phyloP scores from a whole-genome alignment of 1,284 basidiomycete species.

The Marasmius tenuissimus region DNA sequence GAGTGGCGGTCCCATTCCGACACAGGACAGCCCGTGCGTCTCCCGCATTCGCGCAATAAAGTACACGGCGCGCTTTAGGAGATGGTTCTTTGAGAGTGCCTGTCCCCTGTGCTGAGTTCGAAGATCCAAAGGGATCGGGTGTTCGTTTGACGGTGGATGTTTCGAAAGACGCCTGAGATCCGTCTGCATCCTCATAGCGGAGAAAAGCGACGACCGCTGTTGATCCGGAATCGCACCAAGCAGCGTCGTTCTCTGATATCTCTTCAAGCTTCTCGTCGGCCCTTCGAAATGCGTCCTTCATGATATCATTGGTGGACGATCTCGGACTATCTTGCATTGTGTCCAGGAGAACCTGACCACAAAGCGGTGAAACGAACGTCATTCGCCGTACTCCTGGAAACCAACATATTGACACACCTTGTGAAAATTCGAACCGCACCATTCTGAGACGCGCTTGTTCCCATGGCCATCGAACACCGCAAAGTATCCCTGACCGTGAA shows the following conservation, averaged over 20 bases:
- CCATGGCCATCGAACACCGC: slow-evolving; percentile 89
- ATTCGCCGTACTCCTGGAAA: background rate
- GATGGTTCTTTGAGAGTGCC: slow-evolving; percentile 31
- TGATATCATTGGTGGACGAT: slow-evolving; percentile 65
- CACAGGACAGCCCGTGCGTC: slow-evolving; percentile 76
- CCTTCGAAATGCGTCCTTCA: slow-evolving; percentile 79
- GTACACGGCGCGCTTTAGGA: slow-evolving; percentile 49
- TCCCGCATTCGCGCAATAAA: slow-evolving; percentile 89
- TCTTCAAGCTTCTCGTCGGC: slow-evolving; percentile 71
- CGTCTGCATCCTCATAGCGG: slow-evolving; percentile 66
- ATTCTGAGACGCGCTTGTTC: slow-evolving; percentile 86
- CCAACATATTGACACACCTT: slow-evolving; percentile 42
- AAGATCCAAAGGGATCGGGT: slow-evolving; percentile 13
- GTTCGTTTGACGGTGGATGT: background rate
- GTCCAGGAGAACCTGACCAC: slow-evolving; percentile 38
- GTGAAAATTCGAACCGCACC: slow-evolving; percentile 87
- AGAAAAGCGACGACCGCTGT: slow-evolving; percentile 85
- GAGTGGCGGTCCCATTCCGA: slow-evolving; percentile 74
- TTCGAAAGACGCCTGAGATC: slow-evolving; percentile 23
- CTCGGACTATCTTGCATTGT: slow-evolving; percentile 38
- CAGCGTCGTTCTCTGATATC: slow-evolving; percentile 62
- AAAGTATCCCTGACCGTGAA: slow-evolving; percentile 84
- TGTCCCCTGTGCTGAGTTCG: slow-evolving; percentile 26
- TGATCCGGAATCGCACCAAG: slow-evolving; percentile 80
- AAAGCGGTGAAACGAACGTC: background rate